These are phyloP conservation scores for Phytophthora rubi DNA, from an alignment of 352 stramenopile genomes.

Conservation along the genomic window DNA sequence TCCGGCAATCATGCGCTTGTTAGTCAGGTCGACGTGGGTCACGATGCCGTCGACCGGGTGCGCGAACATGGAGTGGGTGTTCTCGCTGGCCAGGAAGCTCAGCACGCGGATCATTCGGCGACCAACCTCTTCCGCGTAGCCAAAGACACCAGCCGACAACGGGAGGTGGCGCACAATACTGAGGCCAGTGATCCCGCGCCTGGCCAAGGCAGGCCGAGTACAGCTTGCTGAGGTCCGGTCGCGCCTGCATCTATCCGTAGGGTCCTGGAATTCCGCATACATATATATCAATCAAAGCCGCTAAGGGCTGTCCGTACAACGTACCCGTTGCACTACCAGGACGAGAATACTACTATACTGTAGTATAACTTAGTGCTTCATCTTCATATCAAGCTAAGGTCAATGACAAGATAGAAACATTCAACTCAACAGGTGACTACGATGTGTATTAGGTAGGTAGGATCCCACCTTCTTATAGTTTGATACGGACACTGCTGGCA, in stretches of 20 bases:
- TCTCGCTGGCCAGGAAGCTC: constrained; percentile 40
- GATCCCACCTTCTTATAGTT: constrained; percentile 2
- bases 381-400: too few relatives aligned
- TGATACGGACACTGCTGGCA: constrained; percentile 2
- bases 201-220: constrained; percentile 25
- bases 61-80: constrained; percentile 50
- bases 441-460: too few relatives aligned
- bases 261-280: too few relatives aligned
- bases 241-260: too few relatives aligned
- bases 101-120: constrained; percentile 50
- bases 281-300: too few relatives aligned
- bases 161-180: constrained; percentile 34
- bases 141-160: constrained; percentile 44
- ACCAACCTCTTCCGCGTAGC: constrained; percentile 41
- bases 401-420: too few relatives aligned
- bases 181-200: constrained; percentile 44
- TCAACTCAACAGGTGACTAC: too few relatives aligned
- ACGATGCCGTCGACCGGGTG: constrained; percentile 48
- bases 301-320: too few relatives aligned
- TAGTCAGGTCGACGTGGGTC: constrained; percentile 46
- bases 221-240: too few relatives aligned
- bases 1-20: constrained; percentile 27
- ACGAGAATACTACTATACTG: too few relatives aligned
- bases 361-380: too few relatives aligned
- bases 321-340: too few relatives aligned